phyloP scores from a whole-genome alignment of 2,329 filamentous ascomycete species.

The Colletotrichum tamarilloi region DNA sequence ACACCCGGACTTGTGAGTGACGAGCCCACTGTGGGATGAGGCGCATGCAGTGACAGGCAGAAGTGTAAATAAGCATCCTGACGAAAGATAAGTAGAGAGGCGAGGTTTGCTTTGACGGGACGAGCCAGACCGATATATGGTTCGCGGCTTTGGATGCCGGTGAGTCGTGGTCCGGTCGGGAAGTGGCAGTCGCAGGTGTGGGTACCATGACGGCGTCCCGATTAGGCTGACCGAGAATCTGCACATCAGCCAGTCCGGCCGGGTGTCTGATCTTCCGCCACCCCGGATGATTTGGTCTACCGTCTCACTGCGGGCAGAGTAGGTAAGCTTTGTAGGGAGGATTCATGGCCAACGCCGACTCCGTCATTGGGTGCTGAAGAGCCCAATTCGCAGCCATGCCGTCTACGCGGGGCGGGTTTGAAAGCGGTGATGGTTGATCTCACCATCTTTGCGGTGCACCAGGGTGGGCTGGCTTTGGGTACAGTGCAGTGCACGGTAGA shows the following conservation, averaged over 20 bases:
- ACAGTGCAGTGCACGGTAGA: conserved; percentile 1
- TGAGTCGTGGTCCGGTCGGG: conserved; percentile 1
- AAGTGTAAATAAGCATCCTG: too few relatives aligned
- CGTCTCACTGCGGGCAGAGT: background rate
- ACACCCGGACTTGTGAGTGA: background rate
- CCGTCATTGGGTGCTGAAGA: conserved; percentile 18
- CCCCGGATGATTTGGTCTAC: conserved; percentile 1
- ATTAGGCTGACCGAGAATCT: background rate
- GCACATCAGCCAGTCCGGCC: background rate
- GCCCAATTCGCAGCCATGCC: background rate
- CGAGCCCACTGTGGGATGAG: background rate
- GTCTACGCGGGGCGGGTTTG: background rate
- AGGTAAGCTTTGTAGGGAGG: background rate
- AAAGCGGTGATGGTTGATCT: conserved; percentile 22
- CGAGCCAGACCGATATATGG: background rate
- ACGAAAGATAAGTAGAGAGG: background rate
- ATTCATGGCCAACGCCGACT: background rate
- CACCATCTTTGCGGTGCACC: background rate
- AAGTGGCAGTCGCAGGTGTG: background rate
- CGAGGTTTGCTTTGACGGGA: background rate
- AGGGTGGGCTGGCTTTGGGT: background rate
- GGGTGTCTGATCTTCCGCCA: background rate
- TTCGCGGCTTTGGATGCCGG: background rate
- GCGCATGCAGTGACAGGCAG: background rate
- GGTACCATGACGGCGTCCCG: background rate